Evolutionary conservation across 2,329 filamentous ascomycete genomes (phyloP).

Genomic region (Lachnellula subtilissima): DNA sequence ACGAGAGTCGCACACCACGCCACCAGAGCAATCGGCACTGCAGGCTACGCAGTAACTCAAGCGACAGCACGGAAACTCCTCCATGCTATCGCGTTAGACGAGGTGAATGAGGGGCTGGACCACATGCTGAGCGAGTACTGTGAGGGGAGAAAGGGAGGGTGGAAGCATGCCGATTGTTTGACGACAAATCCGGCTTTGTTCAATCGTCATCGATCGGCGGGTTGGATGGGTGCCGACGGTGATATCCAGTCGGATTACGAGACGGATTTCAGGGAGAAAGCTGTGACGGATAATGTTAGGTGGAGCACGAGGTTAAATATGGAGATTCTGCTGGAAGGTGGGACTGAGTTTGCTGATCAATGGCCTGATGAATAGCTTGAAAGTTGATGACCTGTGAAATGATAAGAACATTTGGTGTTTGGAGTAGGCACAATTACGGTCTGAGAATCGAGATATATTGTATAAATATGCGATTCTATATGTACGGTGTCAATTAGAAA

Average conservation of each 20-base stretch:
- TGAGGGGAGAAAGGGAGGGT: neutral
- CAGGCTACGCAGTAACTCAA: conserved; percentile 10
- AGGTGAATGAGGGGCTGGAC: conserved; percentile 3
- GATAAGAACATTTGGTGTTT: too few species aligned
- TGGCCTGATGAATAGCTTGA: neutral
- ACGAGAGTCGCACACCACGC: conserved; percentile 1
- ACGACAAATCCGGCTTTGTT: conserved; percentile 1
- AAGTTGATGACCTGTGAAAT: neutral
- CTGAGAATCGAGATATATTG: too few species aligned
- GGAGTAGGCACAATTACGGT: too few species aligned
- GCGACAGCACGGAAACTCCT: conserved; percentile 3
- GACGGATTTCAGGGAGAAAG: neutral
- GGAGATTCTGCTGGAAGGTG: neutral
- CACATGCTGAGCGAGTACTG: conserved; percentile 8
- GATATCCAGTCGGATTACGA: conserved; percentile 4
- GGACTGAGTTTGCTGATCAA: neutral
- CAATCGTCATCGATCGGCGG: conserved; percentile 1
- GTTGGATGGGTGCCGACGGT: conserved; percentile 1
- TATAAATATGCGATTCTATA: too few species aligned
- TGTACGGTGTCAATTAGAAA: too few species aligned
- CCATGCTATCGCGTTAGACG: neutral
- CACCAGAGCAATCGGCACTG: neutral
- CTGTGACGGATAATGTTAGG: neutral
- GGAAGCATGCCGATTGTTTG: conserved; percentile 2
- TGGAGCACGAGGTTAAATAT: conserved; percentile 2